Conservation (phyloP, 345 rosid species). For the Salix suchowensis region DNA sequence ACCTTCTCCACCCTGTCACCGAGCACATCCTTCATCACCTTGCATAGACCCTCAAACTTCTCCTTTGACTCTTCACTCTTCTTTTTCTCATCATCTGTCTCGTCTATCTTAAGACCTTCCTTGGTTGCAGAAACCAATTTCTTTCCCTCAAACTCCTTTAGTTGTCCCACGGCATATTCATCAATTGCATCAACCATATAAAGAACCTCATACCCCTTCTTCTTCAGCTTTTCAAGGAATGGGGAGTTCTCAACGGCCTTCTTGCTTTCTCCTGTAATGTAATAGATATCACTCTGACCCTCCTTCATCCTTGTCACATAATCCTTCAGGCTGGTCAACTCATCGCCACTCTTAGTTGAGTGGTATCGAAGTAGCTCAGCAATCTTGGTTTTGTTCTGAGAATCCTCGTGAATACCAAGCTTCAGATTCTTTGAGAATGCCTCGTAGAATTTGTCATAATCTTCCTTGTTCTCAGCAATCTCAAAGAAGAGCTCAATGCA, state of each 20-base stretch:
- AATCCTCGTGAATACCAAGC: constrained; percentile 14
- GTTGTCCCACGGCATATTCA: constrained; percentile 14
- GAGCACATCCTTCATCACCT: constrained; percentile 18
- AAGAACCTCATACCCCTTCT: constrained; percentile 14
- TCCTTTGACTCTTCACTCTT: constrained; percentile 7
- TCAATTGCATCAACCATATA: constrained; percentile 22
- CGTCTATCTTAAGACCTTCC: constrained; percentile 18
- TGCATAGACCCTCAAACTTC: constrained; percentile 17
- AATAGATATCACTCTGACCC: constrained; percentile 23
- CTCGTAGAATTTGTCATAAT: constrained; percentile 17
- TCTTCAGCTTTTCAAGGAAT: constrained; percentile 20
- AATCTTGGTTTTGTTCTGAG: constrained; percentile 11
- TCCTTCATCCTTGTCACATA: constrained; percentile 27
- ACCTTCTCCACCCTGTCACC: constrained; percentile 20
- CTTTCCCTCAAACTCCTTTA: constrained; percentile 18
- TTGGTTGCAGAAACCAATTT: constrained; percentile 19
- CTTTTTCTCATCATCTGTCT: constrained; percentile 15
- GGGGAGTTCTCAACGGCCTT: constrained; percentile 25
- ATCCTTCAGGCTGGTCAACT: constrained; percentile 25
- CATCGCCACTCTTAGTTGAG: constrained; percentile 27
- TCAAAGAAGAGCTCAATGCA: constrained; percentile 24
- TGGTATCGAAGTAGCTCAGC: constrained; percentile 16
- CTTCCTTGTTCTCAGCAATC: constrained; percentile 25
- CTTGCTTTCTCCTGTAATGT: constrained; percentile 26
- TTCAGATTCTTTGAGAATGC: constrained; percentile 18